Evolutionary conservation across 2,329 filamentous ascomycete species (phyloP).

Genomic region (Cyphellophora attinorum): DNA sequence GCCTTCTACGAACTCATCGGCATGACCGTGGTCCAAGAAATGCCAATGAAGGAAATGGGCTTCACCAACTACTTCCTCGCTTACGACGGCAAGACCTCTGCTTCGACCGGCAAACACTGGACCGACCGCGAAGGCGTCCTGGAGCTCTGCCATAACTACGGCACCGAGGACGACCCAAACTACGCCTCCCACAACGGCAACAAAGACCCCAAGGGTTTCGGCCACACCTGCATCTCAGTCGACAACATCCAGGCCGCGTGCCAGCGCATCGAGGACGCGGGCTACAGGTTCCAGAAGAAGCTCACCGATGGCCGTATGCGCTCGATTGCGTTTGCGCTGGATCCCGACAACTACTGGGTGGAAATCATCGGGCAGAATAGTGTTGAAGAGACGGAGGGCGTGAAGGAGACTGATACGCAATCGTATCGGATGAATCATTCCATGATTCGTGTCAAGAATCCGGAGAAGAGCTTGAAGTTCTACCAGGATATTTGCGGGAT

Average conservation of each 20-base stretch:
- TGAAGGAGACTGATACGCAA: conserved; percentile 60
- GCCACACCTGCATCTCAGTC: conserved; percentile 75
- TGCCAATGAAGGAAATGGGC: conserved; percentile 75
- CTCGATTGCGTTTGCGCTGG: conserved; percentile 80
- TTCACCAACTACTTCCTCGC: conserved; percentile 95
- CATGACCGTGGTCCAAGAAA: conserved; percentile 71
- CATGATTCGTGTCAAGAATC: conserved; percentile 89
- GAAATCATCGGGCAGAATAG: conserved; percentile 53
- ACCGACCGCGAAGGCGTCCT: conserved; percentile 80
- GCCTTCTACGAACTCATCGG: conserved; percentile 93
- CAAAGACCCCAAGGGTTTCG: conserved; percentile 76
- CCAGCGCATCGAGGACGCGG: conserved; percentile 76
- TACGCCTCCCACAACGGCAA: conserved; percentile 86
- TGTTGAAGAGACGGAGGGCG: conserved; percentile 61
- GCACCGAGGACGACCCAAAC: conserved; percentile 73
- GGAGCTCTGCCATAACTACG: conserved; percentile 77
- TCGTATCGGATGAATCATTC: conserved; percentile 61
- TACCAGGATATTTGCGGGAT: conserved; percentile 86
- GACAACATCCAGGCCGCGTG: conserved; percentile 85
- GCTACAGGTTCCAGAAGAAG: conserved; percentile 93
- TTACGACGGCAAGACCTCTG: conserved; percentile 67
- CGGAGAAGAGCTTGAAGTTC: conserved; percentile 63
- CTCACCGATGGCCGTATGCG: conserved; percentile 79
- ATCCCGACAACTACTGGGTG: conserved; percentile 74
- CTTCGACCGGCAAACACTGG: conserved; percentile 65